Percentiles rank a stretch among this genome's conserved stretches.
These are phyloP conservation scores for Panus rudis DNA, from an alignment of 768 basidiomycete genomes.

Conservation along the genomic window DNA sequence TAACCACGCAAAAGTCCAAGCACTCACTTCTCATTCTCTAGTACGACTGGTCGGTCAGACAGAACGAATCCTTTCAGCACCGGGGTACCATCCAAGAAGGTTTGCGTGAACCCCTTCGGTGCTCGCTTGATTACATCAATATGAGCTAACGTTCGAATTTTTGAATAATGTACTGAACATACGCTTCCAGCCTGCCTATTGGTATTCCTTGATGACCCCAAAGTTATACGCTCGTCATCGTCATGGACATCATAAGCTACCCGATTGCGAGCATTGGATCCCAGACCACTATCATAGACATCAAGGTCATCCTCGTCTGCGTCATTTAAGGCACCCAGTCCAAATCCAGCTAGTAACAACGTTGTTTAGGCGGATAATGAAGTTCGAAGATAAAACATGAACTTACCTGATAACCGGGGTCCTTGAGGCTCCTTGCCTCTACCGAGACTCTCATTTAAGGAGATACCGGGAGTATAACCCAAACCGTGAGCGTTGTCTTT, in stretches of 20 bases:
- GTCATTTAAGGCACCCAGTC: constrained; percentile 84
- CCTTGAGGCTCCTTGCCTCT: constrained; percentile 26
- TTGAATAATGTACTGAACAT: background rate
- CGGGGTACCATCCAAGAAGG: constrained; percentile 69
- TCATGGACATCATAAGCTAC: constrained; percentile 65
- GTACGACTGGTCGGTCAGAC: constrained; percentile 56
- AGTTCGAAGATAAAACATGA: background rate
- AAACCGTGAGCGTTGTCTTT: constrained; percentile 80
- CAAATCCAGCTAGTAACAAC: constrained; percentile 73
- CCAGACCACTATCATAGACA: constrained; percentile 53
- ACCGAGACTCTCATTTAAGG: constrained; percentile 55
- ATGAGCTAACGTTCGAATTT: background rate
- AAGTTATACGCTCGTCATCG: constrained; percentile 49
- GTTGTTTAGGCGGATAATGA: background rate
- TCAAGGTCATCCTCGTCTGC: constrained; percentile 92
- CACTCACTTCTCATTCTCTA: constrained; percentile 54
- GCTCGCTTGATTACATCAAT: constrained; percentile 15
- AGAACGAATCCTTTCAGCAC: constrained; percentile 74
- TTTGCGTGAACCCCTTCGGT: constrained; percentile 20
- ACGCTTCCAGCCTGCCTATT: constrained; percentile 1
- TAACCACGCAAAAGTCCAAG: constrained; percentile 5
- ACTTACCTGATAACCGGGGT: constrained; percentile 52
- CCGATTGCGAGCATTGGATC: constrained; percentile 33
- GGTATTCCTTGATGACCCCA: constrained; percentile 25
- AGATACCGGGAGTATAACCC: constrained; percentile 65